Base-by-base conservation (phyloP, 352 stramenopile genomes). In the Phytophthora multivora region DNA sequence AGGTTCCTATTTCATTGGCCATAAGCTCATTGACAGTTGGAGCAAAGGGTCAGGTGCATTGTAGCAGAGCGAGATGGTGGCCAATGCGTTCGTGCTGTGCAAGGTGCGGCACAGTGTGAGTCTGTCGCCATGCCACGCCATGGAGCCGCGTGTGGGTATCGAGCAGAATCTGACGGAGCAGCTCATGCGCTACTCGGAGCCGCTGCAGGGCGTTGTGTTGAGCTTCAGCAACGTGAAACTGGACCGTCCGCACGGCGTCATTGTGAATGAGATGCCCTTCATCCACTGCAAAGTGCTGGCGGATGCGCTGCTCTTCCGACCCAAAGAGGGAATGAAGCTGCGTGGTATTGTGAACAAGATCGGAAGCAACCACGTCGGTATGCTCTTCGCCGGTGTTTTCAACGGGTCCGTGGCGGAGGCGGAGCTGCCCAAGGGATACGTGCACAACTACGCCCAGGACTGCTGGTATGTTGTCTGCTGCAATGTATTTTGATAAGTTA, bases 231-330 rank as follows among this genome's bases (percentile, higher is more conserved):
- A 88, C 51, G 73, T 93, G 36, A 56, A 80, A 49, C 71, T 95
- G 31, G 70, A 76, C 19, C 71, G 69, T 36, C 79, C 80, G 5
- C 59, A 80, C 33, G 86, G 83, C 36, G 59, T 68, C 56, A 92
- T 95, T 65, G 80, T 95, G 64, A 95, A 91, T 68, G 86, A 95
- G 58, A 88, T 88, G 77, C 86, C 86, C 15, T 93, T 76, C 70
- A 90, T 95, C 59, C 86, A 93, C 70, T 89, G 81, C 62, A 90
- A 88, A 54, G 79, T 95, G 21, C 35, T 80, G 28, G 77, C 86
- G 0, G 75, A 93, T 39, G 83, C 80, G 41, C 71, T 95, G 11
- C 77, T 95, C 30, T 95, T 95, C 63, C 79, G 77, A 9, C 86
- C 86, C 2, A 66, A 60, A 39, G 67, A 84, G 21, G 83, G 86